Base-by-base conservation (phyloP, 2,329 filamentous ascomycete genomes). In the Rutstroemia sp. region DNA sequence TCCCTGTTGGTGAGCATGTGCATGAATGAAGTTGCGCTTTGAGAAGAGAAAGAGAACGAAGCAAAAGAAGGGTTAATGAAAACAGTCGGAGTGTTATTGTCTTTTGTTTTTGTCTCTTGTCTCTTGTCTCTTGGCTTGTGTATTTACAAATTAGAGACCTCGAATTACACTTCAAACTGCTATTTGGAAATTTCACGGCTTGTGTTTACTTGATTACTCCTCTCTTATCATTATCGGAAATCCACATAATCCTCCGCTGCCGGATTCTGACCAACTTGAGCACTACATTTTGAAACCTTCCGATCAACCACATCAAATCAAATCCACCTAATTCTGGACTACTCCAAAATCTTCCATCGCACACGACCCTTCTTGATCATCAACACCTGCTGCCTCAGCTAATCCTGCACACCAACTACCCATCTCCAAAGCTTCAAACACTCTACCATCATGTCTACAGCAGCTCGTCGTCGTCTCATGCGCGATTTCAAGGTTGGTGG, bases 381-480 rank as follows among this genome's bases (percentile, higher is more conserved):
- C 38, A 30, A 48, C 14, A 38, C 16, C n/a, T 17, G 2, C 5
- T 41, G 2, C 38, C 38, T 16, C 38, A 17, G 16, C 38, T n/a
- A 16, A 53, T 47, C 19, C 51, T 23, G 37, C 19, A 51, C 27
- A 30, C 38, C 25, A 38, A 54, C 4, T 54, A 30, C 44, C 38
- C 44, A 30, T 41, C 25, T 10, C 8, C 3, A 17, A 54, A 42
- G n/a, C 27, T 50, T 44, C 21, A 25, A 16, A 48, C 21, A 41
- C 8, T 39, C 37, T 45, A 34, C 46, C 47, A 75, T 64, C 65
- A 91, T 89, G 92, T 97, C 92, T 68, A 97, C 94, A 62, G 88
- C 92, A 65, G 94, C 94, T 65, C 88, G 94, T 71, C 89, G 94
- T 71, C 90, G 94, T 71, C 79, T 99, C 73, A 97, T 99, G 94